These are phyloP conservation scores for Leccinum incarnatum DNA, from an alignment of 768 basidiomycete genomes.

Conservation along the genomic window DNA sequence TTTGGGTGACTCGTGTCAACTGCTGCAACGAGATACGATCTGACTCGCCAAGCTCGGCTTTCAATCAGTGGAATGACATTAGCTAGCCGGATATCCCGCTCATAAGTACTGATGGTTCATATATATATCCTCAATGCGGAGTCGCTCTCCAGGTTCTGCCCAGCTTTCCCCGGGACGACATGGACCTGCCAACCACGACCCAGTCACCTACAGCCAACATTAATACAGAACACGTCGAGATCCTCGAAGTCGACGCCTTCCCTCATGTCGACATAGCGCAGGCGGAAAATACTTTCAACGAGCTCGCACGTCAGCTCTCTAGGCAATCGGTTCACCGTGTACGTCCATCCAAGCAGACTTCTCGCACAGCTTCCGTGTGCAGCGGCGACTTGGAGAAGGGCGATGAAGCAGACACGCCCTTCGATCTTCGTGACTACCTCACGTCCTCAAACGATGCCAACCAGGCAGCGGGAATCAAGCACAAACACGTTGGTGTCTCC, in stretches of 20 bases:
- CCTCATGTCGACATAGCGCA: slow-evolving; percentile 46
- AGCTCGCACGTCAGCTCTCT: slow-evolving; percentile 44
- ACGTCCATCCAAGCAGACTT: slow-evolving; percentile 18
- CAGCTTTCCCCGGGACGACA: not conserved
- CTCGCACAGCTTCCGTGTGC: slow-evolving; percentile 24
- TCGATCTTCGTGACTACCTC: slow-evolving; percentile 69
- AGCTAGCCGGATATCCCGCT: not conserved
- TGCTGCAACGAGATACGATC: not conserved
- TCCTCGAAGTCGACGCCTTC: slow-evolving; percentile 20
- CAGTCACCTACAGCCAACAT: not conserved
- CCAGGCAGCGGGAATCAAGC: slow-evolving; percentile 62
- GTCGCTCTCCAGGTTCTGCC: not conserved
- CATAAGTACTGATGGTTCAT: not conserved
- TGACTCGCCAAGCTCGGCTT: not conserved
- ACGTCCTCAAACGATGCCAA: slow-evolving; percentile 64
- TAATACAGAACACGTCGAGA: slow-evolving; percentile 15
- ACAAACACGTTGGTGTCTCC: slow-evolving; percentile 73
- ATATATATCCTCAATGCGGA: slow-evolving; percentile 14
- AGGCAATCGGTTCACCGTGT: slow-evolving; percentile 2
- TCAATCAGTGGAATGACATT: not conserved
- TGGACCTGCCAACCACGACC: slow-evolving; percentile 5
- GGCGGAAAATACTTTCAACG: slow-evolving; percentile 54
- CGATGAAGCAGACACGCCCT: slow-evolving; percentile 34
- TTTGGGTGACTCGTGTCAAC: not conserved
- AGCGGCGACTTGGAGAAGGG: slow-evolving; percentile 43